phyloP scores from a whole-genome alignment of 129 eudicot species.

The Solidago caesia region DNA sequence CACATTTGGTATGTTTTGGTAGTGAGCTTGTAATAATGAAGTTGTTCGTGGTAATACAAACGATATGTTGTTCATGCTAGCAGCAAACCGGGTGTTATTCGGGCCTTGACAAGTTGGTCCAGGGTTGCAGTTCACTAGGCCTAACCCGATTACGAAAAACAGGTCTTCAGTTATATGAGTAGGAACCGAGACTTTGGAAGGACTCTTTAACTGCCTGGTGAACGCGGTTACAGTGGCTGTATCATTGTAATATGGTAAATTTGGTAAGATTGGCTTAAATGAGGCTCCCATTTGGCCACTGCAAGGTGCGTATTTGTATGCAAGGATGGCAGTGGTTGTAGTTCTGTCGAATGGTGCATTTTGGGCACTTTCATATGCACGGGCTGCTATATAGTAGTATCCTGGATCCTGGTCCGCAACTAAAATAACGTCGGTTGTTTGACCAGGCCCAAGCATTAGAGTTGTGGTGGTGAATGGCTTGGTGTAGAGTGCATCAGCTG shows the following conservation, averaged over 20 bases:
- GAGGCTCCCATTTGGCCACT: background rate
- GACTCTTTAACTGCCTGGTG: slow-evolving; percentile 41
- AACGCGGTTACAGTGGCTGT: slow-evolving; percentile 48
- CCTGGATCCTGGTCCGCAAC: slow-evolving; percentile 53
- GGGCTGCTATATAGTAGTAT: slow-evolving; percentile 66
- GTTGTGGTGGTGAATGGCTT: slow-evolving; percentile 50
- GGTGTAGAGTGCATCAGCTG: slow-evolving; percentile 51
- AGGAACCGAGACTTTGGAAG: slow-evolving; percentile 38
- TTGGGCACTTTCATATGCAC: slow-evolving; percentile 50
- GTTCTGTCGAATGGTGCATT: slow-evolving; percentile 57
- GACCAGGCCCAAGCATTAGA: slow-evolving; percentile 65
- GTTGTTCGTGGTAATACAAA: slow-evolving; percentile 42
- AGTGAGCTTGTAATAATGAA: slow-evolving; percentile 55
- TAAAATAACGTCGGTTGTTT: slow-evolving; percentile 60
- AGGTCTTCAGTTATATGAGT: slow-evolving; percentile 41
- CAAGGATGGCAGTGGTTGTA: slow-evolving; percentile 59
- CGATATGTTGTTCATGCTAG: slow-evolving; percentile 65
- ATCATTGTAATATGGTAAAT: slow-evolving; percentile 56
- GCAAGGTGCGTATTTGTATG: slow-evolving; percentile 42
- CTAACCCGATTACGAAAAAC: slow-evolving; percentile 52
- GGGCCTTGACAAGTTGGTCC: slow-evolving; percentile 66
- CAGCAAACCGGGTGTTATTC: slow-evolving; percentile 55
- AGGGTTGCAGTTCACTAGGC: slow-evolving; percentile 51
- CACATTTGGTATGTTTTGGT: slow-evolving; percentile 45
- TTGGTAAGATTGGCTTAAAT: slow-evolving; percentile 37